Base-by-base conservation (phyloP, 2,329 filamentous ascomycete genomes). In the Nothophaeocryptopus gaeumannii region DNA sequence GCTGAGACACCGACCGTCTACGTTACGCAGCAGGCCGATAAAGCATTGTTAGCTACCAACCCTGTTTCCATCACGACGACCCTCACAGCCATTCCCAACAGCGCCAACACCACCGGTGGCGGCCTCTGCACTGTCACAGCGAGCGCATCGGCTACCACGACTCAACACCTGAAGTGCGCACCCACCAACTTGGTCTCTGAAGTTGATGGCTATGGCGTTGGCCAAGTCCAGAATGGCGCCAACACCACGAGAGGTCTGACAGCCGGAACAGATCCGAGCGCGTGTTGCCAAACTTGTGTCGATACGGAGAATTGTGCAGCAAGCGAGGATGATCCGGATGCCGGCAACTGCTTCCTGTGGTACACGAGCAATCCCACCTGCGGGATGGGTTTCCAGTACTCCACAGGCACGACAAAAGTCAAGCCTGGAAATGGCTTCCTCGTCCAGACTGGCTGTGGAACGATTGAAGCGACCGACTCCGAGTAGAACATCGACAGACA, bases 331-430 rank as follows among this genome's bases (percentile, higher is more conserved):
- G 60, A 63, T 39, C 53, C 51, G 40, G 54, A 58, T 35, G 60
- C 60, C 2, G 58, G 54, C 2, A 63, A 63, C 45, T 63, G 60
- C 51, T 63, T 63, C 39, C 30, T 63, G 52, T 62, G 54, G 54
- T 63, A 58, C 41, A 62, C 58, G 2, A 26, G 20, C 20, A 36
- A 39, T 15, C 58, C 59, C 12, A 47, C 54, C 11, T 61, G 60
- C 42, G 60, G 60, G 16, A 35, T 58, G 5, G 60, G 57, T 1
- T 59, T 63, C 44, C 50, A 56, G 35, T 63, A 63, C 31, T 51
- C 54, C 31, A 54, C 56, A 36, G 56, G 51, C 20, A 50, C 50
- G 30, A 39, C 59, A 47, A 40, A 51, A n/a, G 40, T 61, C 9
- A 50, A 44, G 12, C 49, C 59, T 20, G 59, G 60, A 3, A 45